Base-by-base conservation (phyloP, 73 alveolate species). In the Vitrella brassicaformis region DNA sequence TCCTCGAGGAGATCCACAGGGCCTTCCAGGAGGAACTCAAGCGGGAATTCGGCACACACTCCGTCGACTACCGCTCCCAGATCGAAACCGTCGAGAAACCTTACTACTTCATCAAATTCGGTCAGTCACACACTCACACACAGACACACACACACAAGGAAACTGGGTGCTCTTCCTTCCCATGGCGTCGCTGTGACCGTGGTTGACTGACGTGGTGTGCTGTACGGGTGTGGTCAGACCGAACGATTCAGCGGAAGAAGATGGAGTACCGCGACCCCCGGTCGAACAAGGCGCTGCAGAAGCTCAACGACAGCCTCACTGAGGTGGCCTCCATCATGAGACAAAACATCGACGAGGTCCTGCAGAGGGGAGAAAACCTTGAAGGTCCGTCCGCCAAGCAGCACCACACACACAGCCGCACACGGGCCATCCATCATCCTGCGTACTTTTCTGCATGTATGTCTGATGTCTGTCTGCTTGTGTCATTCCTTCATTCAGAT, bases 1-100 rank as follows among this genome's bases (percentile, higher is more conserved):
- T 78, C 76, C 72, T 92, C 74, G 79, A 80, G 39, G 96, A 92
- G 39, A 77, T 92, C 0, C 80, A 73, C 47, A 91, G 84, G 26
- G 89, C 89, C 28, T 88, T 92, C 71, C 79, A 81, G 4, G 95
- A 92, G 71, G 98, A 92, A 79, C 78, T 87, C 74, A 79, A 88
- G 73, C 87, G 85, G 39, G 87, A 85, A 74, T 92, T 81, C 78
- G 98, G 98, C 18, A 90, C 95, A 28, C 87, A 92, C 56, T 85
- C 89, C 47, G 93, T 91, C 22, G 94, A 91, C 71, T 92, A 89
- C 82, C 47, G 86, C 68, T 85, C 94, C 26, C 85, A 82, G 77
- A 90, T 92, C 32, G 98, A 92, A 74, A 92, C 95, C 29, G 87
- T 92, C 29, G 98, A 92, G 65, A 79, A 91, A 68, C 93, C 95